These are phyloP conservation scores for Diaporthe amygdali DNA, from an alignment of 2,329 filamentous ascomycete genomes.

Conservation along the genomic window DNA sequence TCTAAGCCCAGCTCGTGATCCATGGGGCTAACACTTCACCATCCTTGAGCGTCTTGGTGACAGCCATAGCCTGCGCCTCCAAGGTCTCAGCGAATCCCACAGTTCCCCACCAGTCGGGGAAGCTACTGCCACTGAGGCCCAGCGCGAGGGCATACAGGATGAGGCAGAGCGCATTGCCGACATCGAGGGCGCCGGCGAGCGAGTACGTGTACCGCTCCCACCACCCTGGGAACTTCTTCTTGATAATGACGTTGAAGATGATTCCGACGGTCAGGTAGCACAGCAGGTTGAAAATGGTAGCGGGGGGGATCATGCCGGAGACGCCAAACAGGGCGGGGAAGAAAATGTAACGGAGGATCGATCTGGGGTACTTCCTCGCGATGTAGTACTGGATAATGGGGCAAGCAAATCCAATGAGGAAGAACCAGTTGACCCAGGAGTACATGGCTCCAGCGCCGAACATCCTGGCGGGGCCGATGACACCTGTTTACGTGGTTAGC, in stretches of 20 bases:
- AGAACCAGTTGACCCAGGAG: conserved; percentile 17
- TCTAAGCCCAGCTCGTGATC: background rate
- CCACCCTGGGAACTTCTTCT: background rate
- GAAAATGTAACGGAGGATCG: background rate
- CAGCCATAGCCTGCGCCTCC: background rate
- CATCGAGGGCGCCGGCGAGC: conserved; percentile 11
- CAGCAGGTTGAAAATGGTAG: conserved; percentile 14
- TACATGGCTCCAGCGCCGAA: conserved; percentile 16
- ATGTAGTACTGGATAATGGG: conserved; percentile 26
- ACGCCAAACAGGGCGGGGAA: background rate
- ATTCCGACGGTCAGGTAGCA: conserved; percentile 1
- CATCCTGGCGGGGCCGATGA: conserved; percentile 11
- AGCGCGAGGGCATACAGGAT: conserved; percentile 8
- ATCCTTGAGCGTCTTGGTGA: background rate
- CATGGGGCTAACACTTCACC: background rate
- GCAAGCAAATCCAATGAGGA: conserved; percentile 16
- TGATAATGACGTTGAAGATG: conserved; percentile 5
- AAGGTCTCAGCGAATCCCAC: background rate
- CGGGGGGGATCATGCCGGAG: background rate
- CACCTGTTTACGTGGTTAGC: background rate
- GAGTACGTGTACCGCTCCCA: conserved; percentile 11
- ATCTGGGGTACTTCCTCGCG: conserved; percentile 24
- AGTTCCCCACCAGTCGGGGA: conserved; percentile 2
- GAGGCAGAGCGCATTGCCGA: conserved; percentile 11
- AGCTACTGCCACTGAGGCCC: background rate